A percentile compares a stretch with the other conserved stretches of the same genome.
phyloP scores from a whole-genome alignment of 495 filamentous ascomycete genomes.

The Emericellopsis terricola region DNA sequence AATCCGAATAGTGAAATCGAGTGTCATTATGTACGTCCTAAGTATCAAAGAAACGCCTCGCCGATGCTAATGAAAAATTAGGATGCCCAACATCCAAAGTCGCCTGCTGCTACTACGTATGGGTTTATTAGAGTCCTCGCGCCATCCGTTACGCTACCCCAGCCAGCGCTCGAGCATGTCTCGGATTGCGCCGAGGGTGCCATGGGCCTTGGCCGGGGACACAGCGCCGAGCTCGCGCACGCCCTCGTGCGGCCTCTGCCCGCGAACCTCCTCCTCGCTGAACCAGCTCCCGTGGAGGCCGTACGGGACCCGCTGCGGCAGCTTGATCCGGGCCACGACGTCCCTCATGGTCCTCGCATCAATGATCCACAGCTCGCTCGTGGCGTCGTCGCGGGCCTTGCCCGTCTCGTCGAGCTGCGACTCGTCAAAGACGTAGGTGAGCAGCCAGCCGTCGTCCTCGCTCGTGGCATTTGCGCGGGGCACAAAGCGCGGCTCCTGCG shows the following conservation, averaged over 20 bases:
- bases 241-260: conserved; percentile 12
- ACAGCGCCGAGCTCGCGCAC: not conserved
- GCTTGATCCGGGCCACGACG: conserved; percentile 30
- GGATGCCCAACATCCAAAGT: too few relatives aligned
- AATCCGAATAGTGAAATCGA: too few relatives aligned
- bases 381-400: conserved; percentile 18
- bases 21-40: too few relatives aligned
- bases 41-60: too few relatives aligned
- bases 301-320: conserved; percentile 49
- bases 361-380: conserved; percentile 46
- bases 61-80: too few relatives aligned
- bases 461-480: conserved; percentile 19
- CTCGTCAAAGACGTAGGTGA: conserved; percentile 40
- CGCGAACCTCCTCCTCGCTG: conserved; percentile 30
- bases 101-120: too few relatives aligned
- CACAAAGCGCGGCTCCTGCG: conserved; percentile 47
- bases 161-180: too few relatives aligned
- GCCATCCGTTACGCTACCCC: too few relatives aligned
- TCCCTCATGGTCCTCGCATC: conserved; percentile 38
- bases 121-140: too few relatives aligned
- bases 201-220: too few relatives aligned
- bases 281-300: conserved; percentile 53
- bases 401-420: conserved; percentile 30
- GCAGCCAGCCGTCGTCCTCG: conserved; percentile 40
- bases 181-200: too few relatives aligned